Evolutionary conservation across 768 basidiomycete genomes (phyloP).

Genomic region (Pisolithus marmoratus): DNA sequence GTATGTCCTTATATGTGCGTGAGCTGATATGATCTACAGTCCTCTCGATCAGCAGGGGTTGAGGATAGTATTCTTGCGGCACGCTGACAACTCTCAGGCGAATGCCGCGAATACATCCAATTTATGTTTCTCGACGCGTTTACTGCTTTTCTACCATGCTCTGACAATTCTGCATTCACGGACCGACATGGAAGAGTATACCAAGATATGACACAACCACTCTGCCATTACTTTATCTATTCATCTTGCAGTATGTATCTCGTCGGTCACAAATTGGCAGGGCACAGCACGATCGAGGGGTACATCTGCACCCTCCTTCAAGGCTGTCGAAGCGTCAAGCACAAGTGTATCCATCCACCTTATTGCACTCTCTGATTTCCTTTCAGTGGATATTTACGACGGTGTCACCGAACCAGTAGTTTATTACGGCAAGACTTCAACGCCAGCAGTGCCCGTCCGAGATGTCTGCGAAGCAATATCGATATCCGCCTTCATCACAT

Average conservation of each 20-base stretch:
- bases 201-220: constrained; percentile 86
- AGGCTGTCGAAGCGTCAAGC: constrained; percentile 89
- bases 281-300: constrained; percentile 84
- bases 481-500: constrained; percentile 86
- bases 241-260: constrained; percentile 93
- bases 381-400: constrained; percentile 88
- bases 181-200: constrained; percentile 48
- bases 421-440: constrained; percentile 86
- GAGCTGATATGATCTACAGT: constrained; percentile 24
- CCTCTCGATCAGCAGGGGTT: constrained; percentile 31
- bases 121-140: constrained; percentile 56
- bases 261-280: constrained; percentile 80
- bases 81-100: constrained; percentile 15
- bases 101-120: not conserved
- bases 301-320: constrained; percentile 89
- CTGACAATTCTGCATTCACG: constrained; percentile 62
- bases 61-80: constrained; percentile 31
- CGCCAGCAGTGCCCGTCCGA: constrained; percentile 72
- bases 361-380: not conserved
- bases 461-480: constrained; percentile 79
- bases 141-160: constrained; percentile 72
- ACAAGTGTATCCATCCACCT: constrained; percentile 41
- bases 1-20: not conserved
- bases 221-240: constrained; percentile 85
- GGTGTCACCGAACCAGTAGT: constrained; percentile 81